Base-by-base conservation (phyloP, 805 yeast species). In the Barnettozyma populi region DNA sequence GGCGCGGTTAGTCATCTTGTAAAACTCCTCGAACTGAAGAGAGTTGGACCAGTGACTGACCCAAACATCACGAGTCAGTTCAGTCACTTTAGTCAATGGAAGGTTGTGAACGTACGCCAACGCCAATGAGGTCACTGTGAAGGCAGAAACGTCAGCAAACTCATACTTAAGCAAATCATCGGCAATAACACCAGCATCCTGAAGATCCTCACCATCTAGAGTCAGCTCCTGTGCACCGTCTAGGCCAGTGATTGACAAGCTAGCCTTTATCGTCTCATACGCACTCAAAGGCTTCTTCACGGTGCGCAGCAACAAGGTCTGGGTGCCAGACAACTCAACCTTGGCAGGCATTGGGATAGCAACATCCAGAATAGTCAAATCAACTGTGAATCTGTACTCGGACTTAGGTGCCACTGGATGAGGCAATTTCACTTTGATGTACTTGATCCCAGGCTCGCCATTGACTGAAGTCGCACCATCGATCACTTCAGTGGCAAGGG, bases 1-100 rank as follows among this genome's bases (percentile, higher is more conserved):
- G 27, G 85, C 97, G 38, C 70, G 73, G 61, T 94, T 90, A 44
- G 81, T 73, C 32, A 90, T 57, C 68, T 89, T 92, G 63, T 89
- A 90, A 61, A 83, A 81, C 63, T 94, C 98, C 62, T 90, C 96
- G 52, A 89, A 72, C 63, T 88, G 77, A 50, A 85, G 60, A 45
- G 86, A 66, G 57, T 80, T 62, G 54, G 89, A 78, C 87, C 89
- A 76, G 53, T 90, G 96, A 2, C 97, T 92, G 44, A 90, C 71
- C 97, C 98, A 92, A 44, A 86, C 65, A 42, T 85, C 86, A 62
- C 97, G 78, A 49, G 78, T 71, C 51, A 89, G 72, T 49, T 70
- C 72, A 53, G 75, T 72, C 21, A 81, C 86, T 52, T 76, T 75
- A 18, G 81, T 68, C 47, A 89, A 59, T 13, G 97, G 95, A 20